phyloP scores from a whole-genome alignment of 2,329 filamentous ascomycete genomes.

The Talaromyces piceae region DNA sequence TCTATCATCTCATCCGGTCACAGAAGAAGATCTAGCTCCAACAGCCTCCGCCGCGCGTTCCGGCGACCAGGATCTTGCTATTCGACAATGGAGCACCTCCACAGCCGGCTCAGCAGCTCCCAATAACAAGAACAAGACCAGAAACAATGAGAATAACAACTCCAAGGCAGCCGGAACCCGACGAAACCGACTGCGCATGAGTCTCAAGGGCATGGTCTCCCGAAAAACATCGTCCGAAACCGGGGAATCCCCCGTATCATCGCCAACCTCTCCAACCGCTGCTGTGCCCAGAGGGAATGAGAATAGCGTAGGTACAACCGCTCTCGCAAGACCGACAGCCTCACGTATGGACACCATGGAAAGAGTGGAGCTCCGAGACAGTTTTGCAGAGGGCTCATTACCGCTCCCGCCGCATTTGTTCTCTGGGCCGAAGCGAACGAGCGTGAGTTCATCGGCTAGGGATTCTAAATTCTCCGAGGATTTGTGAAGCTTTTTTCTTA shows the following conservation, averaged over 20 bases:
- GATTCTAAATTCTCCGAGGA: constrained; percentile 33
- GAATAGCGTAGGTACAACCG: constrained; percentile 5
- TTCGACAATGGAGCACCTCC: constrained; percentile 13
- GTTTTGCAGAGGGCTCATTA: constrained; percentile 24
- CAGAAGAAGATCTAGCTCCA: constrained; percentile 17
- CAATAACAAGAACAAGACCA: too few species aligned
- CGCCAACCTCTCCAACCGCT: constrained; percentile 4
- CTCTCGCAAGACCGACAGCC: constrained; percentile 8
- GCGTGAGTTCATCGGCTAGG: constrained; percentile 19
- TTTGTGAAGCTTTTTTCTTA: constrained; percentile 19
- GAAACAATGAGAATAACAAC: too few species aligned
- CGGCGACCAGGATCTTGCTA: constrained; percentile 7
- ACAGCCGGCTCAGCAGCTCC: constrained; percentile 6
- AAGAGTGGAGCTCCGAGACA: constrained; percentile 20
- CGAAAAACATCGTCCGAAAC: constrained; percentile 15
- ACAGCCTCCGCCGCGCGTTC: constrained; percentile 2
- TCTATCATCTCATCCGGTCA: constrained; percentile 26
- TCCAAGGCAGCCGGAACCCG: constrained; percentile 10
- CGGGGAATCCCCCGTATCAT: constrained; percentile 11
- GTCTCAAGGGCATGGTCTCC: constrained; percentile 21
- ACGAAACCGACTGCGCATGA: constrained; percentile 20
- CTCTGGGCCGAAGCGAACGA: constrained; percentile 11
- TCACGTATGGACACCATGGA: constrained; percentile 15
- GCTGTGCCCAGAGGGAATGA: not conserved
- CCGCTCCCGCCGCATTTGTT: constrained; percentile 21